phyloP scores from a whole-genome alignment of 345 rosid species.

The Euphorbia peplus region DNA sequence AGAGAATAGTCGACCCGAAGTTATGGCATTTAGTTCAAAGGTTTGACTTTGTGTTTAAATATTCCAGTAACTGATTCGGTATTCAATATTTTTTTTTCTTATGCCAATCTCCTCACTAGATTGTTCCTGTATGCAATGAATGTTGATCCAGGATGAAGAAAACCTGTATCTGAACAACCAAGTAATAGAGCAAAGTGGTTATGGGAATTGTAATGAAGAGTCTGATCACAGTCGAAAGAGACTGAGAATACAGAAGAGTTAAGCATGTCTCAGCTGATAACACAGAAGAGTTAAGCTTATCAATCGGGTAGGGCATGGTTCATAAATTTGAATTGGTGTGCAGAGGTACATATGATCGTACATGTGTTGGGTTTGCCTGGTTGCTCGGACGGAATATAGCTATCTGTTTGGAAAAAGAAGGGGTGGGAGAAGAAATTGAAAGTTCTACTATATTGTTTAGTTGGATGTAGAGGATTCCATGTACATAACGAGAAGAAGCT shows the following conservation, averaged over 20 bases:
- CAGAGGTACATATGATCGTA: no score
- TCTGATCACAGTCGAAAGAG: conserved; percentile 44
- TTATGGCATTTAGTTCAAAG: conserved; percentile 39
- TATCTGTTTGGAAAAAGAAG: neutral
- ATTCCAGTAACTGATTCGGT: neutral
- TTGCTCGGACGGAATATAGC: conserved; percentile 8
- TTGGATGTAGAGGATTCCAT: conserved; percentile 25
- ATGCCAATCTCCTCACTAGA: neutral
- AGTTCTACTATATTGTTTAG: conserved; percentile 18
- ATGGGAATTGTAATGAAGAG: conserved; percentile 29
- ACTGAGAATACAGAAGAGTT: conserved; percentile 37
- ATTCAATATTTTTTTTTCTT: neutral
- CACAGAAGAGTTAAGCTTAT: conserved; percentile 32
- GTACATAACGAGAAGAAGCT: conserved; percentile 24
- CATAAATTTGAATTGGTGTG: neutral
- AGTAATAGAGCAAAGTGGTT: conserved; percentile 37
- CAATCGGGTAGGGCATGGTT: conserved; percentile 15
- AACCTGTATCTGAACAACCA: conserved; percentile 28
- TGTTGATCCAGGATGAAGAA: conserved; percentile 36
- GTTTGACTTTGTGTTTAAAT: conserved; percentile 27
- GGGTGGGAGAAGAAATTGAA: neutral
- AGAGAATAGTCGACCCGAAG: conserved; percentile 21
- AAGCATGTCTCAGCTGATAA: conserved; percentile 32
- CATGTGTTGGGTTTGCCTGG: conserved; percentile 28
- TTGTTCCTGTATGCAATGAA: neutral